Evolutionary conservation across 1,284 basidiomycete genomes (phyloP).

Genomic region (Naganishia albida): DNA sequence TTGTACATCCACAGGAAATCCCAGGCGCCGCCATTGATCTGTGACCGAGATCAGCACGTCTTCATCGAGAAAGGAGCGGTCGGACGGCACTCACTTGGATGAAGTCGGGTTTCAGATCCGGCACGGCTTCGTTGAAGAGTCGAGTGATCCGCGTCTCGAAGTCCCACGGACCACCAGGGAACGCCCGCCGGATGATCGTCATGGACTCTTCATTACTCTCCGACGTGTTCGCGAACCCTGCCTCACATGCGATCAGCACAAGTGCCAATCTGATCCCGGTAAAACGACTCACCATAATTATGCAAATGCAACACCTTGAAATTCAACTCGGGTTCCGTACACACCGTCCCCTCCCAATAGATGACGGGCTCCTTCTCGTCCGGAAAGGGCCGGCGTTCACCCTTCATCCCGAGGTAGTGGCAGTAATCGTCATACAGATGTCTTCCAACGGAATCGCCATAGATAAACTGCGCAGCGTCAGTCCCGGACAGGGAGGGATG

Average conservation of each 20-base stretch:
- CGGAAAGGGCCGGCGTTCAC: slow-evolving; percentile 8
- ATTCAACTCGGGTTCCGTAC: slow-evolving; percentile 15
- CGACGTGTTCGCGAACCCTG: slow-evolving; percentile 28
- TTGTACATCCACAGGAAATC: slow-evolving; percentile 29
- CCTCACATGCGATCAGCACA: neutral
- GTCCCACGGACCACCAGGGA: slow-evolving; percentile 27
- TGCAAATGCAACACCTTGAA: slow-evolving; percentile 16
- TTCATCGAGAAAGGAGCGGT: neutral
- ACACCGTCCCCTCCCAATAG: slow-evolving; percentile 20
- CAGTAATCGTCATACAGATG: slow-evolving; percentile 24
- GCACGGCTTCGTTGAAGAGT: slow-evolving; percentile 4
- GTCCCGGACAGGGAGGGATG: too few relatives aligned
- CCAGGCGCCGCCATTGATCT: slow-evolving; percentile 26
- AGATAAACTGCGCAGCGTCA: slow-evolving; percentile 8
- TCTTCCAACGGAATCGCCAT: slow-evolving; percentile 25
- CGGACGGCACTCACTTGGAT: slow-evolving; percentile 4
- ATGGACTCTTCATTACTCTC: slow-evolving; percentile 2
- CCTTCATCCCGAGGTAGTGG: slow-evolving; percentile 2
- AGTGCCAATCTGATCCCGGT: neutral
- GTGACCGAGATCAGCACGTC: neutral
- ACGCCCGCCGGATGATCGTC: slow-evolving; percentile 7
- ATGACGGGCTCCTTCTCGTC: neutral
- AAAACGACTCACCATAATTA: slow-evolving; percentile 1
- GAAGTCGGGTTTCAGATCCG: slow-evolving; percentile 19
- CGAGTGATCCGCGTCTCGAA: slow-evolving; percentile 17